Base-by-base conservation (phyloP, 225 moss, liverwort and hornwort genomes). In the Asterella californica region DNA sequence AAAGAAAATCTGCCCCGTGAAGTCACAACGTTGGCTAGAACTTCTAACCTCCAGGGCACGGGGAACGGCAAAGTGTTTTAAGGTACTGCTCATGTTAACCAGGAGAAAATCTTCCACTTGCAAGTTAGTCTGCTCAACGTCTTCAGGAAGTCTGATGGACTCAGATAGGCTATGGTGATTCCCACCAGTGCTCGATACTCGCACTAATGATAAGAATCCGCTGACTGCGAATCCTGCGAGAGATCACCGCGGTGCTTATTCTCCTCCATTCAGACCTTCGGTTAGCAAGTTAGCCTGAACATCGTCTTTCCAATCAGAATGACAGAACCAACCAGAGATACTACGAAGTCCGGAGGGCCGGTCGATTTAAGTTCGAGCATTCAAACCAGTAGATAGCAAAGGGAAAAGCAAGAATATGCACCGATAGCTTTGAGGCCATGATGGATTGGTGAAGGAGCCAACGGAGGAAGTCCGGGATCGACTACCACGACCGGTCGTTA, bases 351-450 rank as follows among this genome's bases (percentile, higher is more conserved):
- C n/a, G 12, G 29, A 65, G 65, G 6, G 10, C 33, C 65, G 15
- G 65, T 30, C 57, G 57, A 57, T 6, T 57, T 1, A 65, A 33
- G 15, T 9, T 65, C 29, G 21, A 22, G 38, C 47, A n/a, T 48
- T 3, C 1, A 59, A 59, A 55, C 11, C 59, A 57, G 24, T 36
- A 9, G 59, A 36, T 9, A 15, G 14, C 34, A 9, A 6, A 54
- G 22, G 12, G 30, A 68, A 37, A 66, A 76, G 18, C 17, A 27
- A 69, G 49, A 50, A 38, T 2, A 80, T 63, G 38, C 80, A 78
- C 86, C 72, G 68, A 76, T 88, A 88, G 59, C 87, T 88, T 68
- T 76, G 82, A 47, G 87, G 87, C 87, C 87, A 88, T 34, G 30
- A 66, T 49, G 87, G 87, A 52, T 77, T 80, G 21, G 63, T 77